Evolutionary conservation across 129 eudicot species (phyloP), one percentile per base, ranked within the genome.

Genomic region (Helianthus tuberosus): DNA sequence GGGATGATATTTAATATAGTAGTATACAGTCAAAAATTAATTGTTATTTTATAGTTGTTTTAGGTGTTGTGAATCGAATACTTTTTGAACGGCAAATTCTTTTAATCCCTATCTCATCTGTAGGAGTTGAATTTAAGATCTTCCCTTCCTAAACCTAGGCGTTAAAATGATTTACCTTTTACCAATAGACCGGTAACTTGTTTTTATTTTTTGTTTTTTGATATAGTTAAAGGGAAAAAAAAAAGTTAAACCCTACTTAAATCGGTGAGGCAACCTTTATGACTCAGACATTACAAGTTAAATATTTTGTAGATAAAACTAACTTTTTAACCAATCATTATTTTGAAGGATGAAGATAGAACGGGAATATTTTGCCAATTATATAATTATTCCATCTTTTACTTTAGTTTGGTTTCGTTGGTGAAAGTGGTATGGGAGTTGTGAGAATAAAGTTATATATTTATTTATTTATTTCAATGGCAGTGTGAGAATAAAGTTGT

Each of bases 191-290:
- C 23, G 23, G 23, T 20, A 20, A 20, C 23, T 0, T 27, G 32
- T 27, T 27, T 25, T 25, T 25, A 0, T 25, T 25, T 25, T 25
- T 27, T 27, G 0, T 27, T 27, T 27, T 27, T 27, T 27, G 32
- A 27, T 27, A 27, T 27, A 27, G 32, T 27, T 27, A 27, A 27
- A 27, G 32, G 29, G 2, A 65, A 39, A 61, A n/a, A 36, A 25
- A 10, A 66, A 14, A 3, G 61, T 52, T 14, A 75, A 61, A 10
- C 27, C 71, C 64, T 41, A 8, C 67, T 71, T 52, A 10, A 25
- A 62, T 70, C 39, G 72, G 82, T 50, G 76, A 78, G 63, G 38
- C 77, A 72, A 39, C 63, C 29, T 68, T 59, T 35, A 61, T 12
- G 46, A 61, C 4, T 61, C 46, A 12, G 32, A 61, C 10, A 70